phyloP scores from a whole-genome alignment of 768 basidiomycete genomes.

The Cubamyces sp. region DNA sequence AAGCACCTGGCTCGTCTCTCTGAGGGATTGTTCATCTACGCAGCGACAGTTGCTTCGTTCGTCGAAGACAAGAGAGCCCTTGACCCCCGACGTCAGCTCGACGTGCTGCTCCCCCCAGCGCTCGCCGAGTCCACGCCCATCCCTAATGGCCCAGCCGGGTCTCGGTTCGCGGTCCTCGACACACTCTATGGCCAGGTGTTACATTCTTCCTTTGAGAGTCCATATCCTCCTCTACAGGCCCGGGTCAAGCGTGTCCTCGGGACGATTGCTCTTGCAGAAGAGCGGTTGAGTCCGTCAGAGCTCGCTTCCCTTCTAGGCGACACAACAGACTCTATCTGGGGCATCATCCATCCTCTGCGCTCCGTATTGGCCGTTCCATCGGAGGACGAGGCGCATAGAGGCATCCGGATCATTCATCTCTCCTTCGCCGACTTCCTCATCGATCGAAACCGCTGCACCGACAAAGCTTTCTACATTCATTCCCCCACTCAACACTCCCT shows the following conservation, averaged over 20 bases:
- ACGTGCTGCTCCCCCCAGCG: not conserved
- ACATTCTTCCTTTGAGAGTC: not conserved
- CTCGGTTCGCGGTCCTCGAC: slow-evolving; percentile 12
- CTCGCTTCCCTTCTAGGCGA: not conserved
- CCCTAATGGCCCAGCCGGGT: not conserved
- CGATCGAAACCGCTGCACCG: slow-evolving; percentile 17
- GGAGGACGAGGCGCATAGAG: not conserved
- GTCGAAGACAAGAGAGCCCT: slow-evolving; percentile 15
- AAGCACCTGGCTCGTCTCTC: not conserved
- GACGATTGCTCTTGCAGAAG: not conserved
- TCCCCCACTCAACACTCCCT: slow-evolving; percentile 1
- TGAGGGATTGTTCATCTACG: slow-evolving; percentile 29
- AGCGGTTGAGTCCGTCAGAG: not conserved
- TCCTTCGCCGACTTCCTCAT: slow-evolving; percentile 31
- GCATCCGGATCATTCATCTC: slow-evolving; percentile 24
- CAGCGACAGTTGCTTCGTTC: slow-evolving; percentile 25
- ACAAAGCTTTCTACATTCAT: slow-evolving; percentile 13
- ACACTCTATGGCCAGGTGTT: slow-evolving; percentile 18
- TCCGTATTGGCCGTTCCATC: slow-evolving; percentile 23
- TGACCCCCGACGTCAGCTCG: slow-evolving; percentile 1
- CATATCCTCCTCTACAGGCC: not conserved
- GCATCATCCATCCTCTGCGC: slow-evolving; percentile 18
- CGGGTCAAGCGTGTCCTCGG: not conserved
- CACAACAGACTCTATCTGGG: not conserved
- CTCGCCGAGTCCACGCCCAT: not conserved